Percentiles rank a stretch among this genome's conserved stretches.
Evolutionary conservation across 1,284 basidiomycete species (phyloP).

Genomic region (Termitomyces sp.): DNA sequence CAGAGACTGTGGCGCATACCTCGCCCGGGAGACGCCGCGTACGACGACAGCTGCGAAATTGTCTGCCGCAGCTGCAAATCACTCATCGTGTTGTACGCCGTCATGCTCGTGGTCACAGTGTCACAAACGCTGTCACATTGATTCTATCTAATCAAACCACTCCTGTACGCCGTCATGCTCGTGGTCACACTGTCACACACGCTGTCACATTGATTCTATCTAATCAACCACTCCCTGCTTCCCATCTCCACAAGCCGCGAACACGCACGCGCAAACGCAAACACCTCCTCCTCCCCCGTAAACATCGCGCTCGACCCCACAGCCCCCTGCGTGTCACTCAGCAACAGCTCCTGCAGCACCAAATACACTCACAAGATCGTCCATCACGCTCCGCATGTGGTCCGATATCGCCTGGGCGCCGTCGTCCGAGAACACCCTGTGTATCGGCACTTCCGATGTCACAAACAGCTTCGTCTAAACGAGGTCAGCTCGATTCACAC

Average conservation of each 20-base stretch:
- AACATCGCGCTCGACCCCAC: conserved; percentile 86
- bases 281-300: conserved; percentile 89
- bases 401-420: conserved; percentile 52
- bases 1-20: too few species aligned
- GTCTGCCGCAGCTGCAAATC: conserved; percentile 56
- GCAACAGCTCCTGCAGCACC: not conserved
- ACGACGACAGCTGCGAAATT: conserved; percentile 47
- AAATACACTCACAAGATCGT: conserved; percentile 66
- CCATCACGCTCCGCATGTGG: conserved; percentile 86
- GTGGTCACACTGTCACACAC: too few species aligned
- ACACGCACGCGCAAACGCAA: conserved; percentile 92
- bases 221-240: conserved; percentile 66
- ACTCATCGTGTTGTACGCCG: conserved; percentile 34
- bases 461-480: conserved; percentile 81
- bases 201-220: too few species aligned
- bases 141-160: too few species aligned
- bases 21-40: conserved; percentile 8
- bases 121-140: too few species aligned
- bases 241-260: conserved; percentile 91
- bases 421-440: conserved; percentile 77
- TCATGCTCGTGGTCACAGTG: too few species aligned
- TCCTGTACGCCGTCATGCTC: too few species aligned
- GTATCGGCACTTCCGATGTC: conserved; percentile 87
- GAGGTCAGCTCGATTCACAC: not conserved
- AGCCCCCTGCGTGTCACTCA: conserved; percentile 47